A percentile compares a stretch with the other conserved stretches of the same genome.
phyloP scores from a whole-genome alignment of 805 yeast genomes.

The Spencermartinsiella europaea region DNA sequence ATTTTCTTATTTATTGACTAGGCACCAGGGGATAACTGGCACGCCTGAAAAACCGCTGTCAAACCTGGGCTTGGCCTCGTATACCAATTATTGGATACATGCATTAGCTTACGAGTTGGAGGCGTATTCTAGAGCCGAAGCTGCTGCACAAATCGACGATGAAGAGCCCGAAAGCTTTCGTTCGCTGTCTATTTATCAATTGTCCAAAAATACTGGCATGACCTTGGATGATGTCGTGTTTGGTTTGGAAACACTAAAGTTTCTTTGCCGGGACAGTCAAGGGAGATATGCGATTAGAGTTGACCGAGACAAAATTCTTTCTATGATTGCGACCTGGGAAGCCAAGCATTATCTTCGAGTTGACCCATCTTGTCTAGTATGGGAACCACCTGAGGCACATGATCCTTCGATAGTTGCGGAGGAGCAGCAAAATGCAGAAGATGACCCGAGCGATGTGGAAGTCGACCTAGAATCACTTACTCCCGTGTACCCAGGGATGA shows the following conservation, averaged over 20 bases:
- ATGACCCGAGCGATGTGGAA: background rate
- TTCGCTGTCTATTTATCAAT: slow-evolving; percentile 47
- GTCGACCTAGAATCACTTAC: background rate
- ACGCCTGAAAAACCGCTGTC: slow-evolving; percentile 95
- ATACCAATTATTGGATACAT: slow-evolving; percentile 77
- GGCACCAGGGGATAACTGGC: slow-evolving; percentile 72
- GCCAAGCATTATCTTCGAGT: slow-evolving; percentile 47
- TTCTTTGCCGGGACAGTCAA: slow-evolving; percentile 45
- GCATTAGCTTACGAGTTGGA: slow-evolving; percentile 50
- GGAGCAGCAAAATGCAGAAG: background rate
- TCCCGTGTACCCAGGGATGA: background rate
- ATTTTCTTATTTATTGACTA: slow-evolving; percentile 75
- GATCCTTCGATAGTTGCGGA: background rate
- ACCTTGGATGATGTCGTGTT: slow-evolving; percentile 78
- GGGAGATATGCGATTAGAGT: slow-evolving; percentile 50
- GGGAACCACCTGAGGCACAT: slow-evolving; percentile 36
- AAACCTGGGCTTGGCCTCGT: slow-evolving; percentile 78
- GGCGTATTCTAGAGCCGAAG: slow-evolving; percentile 7
- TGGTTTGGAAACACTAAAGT: slow-evolving; percentile 73
- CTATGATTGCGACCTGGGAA: slow-evolving; percentile 47
- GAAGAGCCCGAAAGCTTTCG: slow-evolving; percentile 2
- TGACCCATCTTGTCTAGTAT: slow-evolving; percentile 51
- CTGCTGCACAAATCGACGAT: slow-evolving; percentile 9
- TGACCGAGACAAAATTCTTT: slow-evolving; percentile 41
- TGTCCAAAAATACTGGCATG: slow-evolving; percentile 78